Evolutionary conservation across 2,329 filamentous ascomycete species (phyloP), one percentile per base, ranked within the genome.

Genomic region (Diaporthe vexans): DNA sequence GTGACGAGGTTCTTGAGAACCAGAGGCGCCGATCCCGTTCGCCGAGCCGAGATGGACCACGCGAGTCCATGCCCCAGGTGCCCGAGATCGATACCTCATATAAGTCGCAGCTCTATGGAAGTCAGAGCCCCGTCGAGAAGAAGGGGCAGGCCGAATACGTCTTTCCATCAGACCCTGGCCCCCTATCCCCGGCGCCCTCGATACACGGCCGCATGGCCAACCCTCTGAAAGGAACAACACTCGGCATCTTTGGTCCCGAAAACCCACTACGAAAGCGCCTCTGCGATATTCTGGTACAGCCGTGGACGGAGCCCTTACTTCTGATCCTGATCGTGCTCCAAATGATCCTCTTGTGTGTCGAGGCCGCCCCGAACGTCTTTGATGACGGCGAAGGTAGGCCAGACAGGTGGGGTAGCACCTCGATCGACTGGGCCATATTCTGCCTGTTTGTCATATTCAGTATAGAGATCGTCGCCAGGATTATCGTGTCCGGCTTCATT

Each of bases 401-500:
- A 1, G 81, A 85, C 2, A 83, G 83, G 65, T 98, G 94, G 93
- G 94, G 94, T 4, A 85, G 85, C 35, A 86, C 87, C 13, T 86
- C 86, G 79, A 93, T 95, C 76, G 95, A 98, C 82, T 97, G 92
- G 88, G 91, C 93, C 33, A 90, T 98, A 73, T 88, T 98, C 58
- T 91, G 84, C 2, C 90, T 99, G 8, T 99, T 99, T 82, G 87
- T 93, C 74, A 90, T 99, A 67, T 99, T 98, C 81, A 98, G 95
- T 0, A 80, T 97, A 29, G 97, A 99, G 83, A 89, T 97, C 48
- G 86, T 93, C 72, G 91, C 94, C 75, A 93, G 95, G 72, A 92
- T 95, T 56, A 93, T 99, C 75, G 97, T 99, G 0, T 99, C 97
- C 0, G 97, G 97, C 0, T 94, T 99, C 78, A 88, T 99, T 43